Base-by-base conservation (phyloP, 1,284 basidiomycete species). In the Naganishia cerealis region DNA sequence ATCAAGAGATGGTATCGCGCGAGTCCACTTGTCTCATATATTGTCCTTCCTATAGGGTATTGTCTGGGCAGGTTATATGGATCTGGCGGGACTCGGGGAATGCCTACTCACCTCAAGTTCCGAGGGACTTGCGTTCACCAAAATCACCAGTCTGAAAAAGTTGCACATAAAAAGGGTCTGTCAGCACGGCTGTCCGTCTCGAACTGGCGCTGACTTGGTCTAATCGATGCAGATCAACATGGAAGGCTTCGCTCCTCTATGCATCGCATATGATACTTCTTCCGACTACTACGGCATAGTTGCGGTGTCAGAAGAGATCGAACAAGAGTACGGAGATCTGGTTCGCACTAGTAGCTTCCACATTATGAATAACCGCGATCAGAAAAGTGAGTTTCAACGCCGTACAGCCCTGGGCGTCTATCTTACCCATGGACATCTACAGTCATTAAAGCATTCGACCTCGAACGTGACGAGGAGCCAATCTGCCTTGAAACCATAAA, bases 81-180 rank as follows among this genome's bases (percentile, higher is more conserved):
- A 86, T 66, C 82, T 85, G 0, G 61, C 75, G 7, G 72, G 75
- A 3, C 86, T 86, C 75, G 80, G 81, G 10, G 82, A 84, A 2
- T 86, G 86, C 3, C 75, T 91, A 8, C 76, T 89, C 13, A 76
- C 91, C 21, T 86, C 86, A 1, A 85, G 86, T 1, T 73, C 82
- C 0, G 82, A 83, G 4, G 83, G 85, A 0, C 77, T 94, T 10
- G 78, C 85, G 56, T 85, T 94, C 53, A 89, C 89, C 12, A 82
- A 81, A 18, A 82, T 92, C 16, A 82, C 82, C n/a, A 86, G 88
- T 67, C 81, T 92, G 12, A 88, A 90, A 74, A 91, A 90, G 80
- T 84, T 92, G 76, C 90, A 93, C 72, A 87, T 94, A 46, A 86
- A 88, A 70, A 86, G 90, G 39, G 89, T 92, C 75, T 69, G 85